Conservation (phyloP, 345 rosid genomes). For the Citrus trifoliata region DNA sequence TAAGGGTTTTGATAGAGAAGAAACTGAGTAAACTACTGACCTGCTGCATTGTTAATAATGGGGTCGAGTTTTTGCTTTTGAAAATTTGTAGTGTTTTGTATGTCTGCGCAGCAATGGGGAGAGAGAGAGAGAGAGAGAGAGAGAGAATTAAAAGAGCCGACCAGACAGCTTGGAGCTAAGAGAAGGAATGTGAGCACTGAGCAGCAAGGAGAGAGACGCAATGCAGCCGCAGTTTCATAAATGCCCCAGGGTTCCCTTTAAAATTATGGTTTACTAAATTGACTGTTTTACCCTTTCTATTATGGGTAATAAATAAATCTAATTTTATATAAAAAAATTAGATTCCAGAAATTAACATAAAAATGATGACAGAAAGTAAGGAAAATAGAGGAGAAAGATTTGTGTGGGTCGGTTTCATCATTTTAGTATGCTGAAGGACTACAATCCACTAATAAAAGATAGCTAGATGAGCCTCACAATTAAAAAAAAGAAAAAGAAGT, state of each 20-base stretch:
- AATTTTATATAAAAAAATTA: not conserved
- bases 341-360: no score
- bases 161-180: slow-evolving; percentile 6
- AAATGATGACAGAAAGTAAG: no score
- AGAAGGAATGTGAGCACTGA: not conserved
- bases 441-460: no score
- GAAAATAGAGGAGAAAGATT: no score
- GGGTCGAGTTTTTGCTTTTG: not conserved
- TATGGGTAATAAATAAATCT: not conserved
- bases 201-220: no score
- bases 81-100: not conserved
- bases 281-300: not conserved
- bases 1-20: not conserved
- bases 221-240: not conserved
- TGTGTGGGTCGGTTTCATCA: no score
- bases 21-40: not conserved
- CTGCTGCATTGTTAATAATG: slow-evolving; percentile 21
- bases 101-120: not conserved
- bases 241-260: not conserved
- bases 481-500: no score
- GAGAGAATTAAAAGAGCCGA: not conserved
- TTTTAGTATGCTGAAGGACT: no score
- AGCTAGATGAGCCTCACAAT: no score
- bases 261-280: not conserved
- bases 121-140: not conserved